These are phyloP conservation scores for Coffea humblotiana DNA, from an alignment of 305 asterid genomes.

Conservation along the genomic window DNA sequence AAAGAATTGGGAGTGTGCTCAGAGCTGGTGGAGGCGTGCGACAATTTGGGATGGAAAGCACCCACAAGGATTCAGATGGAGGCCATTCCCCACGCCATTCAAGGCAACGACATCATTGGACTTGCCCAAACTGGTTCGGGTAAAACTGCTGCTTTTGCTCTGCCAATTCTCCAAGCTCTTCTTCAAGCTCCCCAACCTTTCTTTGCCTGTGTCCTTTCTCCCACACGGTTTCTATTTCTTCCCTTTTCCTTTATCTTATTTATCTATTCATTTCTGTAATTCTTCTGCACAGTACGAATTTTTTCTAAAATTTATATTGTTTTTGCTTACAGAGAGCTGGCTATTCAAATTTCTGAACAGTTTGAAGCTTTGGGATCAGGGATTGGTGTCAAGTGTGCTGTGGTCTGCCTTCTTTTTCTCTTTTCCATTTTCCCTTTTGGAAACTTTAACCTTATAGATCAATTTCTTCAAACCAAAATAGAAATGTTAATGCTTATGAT, in stretches of 20 bases:
- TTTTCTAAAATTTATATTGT: neutral
- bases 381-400: slow-evolving; percentile 73
- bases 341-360: slow-evolving; percentile 82
- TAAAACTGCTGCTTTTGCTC: slow-evolving; percentile 92
- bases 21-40: slow-evolving; percentile 69
- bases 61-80: slow-evolving; percentile 78
- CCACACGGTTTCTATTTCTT: slow-evolving; percentile 44
- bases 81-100: slow-evolving; percentile 72
- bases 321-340: slow-evolving; percentile 54
- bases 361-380: slow-evolving; percentile 86
- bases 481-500: too few relatives aligned
- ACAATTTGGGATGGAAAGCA: slow-evolving; percentile 62
- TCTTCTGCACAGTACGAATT: neutral
- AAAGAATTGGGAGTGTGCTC: slow-evolving; percentile 74
- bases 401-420: slow-evolving; percentile 32
- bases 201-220: slow-evolving; percentile 82
- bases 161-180: slow-evolving; percentile 77
- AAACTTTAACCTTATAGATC: neutral
- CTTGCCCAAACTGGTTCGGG: slow-evolving; percentile 98
- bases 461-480: neutral
- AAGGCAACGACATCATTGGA: slow-evolving; percentile 76
- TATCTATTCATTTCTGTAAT: neutral
- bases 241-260: neutral
- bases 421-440: neutral
- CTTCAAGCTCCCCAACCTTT: slow-evolving; percentile 65